These are phyloP conservation scores for Trifolium dubium DNA, from an alignment of 306 rosid genomes.

Conservation along the genomic window DNA sequence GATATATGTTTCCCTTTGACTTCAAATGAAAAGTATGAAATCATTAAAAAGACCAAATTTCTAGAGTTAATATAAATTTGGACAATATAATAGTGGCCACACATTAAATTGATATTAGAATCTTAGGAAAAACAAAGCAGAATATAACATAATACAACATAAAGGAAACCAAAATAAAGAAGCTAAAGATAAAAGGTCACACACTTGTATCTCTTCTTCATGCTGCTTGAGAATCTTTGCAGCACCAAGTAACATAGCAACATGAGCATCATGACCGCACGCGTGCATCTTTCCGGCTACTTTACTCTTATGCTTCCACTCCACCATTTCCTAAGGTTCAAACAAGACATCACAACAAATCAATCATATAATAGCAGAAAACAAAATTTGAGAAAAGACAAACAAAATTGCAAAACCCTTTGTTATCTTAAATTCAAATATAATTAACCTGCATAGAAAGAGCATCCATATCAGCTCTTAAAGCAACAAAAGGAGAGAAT, in stretches of 20 bases:
- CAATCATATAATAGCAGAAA: background rate
- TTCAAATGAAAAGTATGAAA: background rate
- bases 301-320: slow-evolving; percentile 94
- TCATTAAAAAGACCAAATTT: slow-evolving; percentile 3
- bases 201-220: slow-evolving; percentile 77
- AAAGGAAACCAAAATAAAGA: background rate
- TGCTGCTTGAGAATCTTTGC: slow-evolving; percentile 86
- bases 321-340: slow-evolving; percentile 78
- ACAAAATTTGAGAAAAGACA: too few species aligned
- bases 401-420: background rate
- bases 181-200: background rate
- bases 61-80: background rate
- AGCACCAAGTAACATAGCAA: slow-evolving; percentile 89
- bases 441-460: slow-evolving; percentile 71
- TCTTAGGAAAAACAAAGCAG: background rate
- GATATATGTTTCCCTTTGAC: background rate
- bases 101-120: background rate
- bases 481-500: slow-evolving; percentile 80
- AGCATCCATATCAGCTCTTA: slow-evolving; percentile 99
- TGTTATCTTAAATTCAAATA: background rate
- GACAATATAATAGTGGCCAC: background rate
- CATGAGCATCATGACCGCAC: slow-evolving; percentile 97
- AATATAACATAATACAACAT: background rate
- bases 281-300: slow-evolving; percentile 87
- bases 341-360: too few species aligned